Conservation (phyloP, 495 filamentous ascomycete genomes). For the Geopyxis carbonaria region DNA sequence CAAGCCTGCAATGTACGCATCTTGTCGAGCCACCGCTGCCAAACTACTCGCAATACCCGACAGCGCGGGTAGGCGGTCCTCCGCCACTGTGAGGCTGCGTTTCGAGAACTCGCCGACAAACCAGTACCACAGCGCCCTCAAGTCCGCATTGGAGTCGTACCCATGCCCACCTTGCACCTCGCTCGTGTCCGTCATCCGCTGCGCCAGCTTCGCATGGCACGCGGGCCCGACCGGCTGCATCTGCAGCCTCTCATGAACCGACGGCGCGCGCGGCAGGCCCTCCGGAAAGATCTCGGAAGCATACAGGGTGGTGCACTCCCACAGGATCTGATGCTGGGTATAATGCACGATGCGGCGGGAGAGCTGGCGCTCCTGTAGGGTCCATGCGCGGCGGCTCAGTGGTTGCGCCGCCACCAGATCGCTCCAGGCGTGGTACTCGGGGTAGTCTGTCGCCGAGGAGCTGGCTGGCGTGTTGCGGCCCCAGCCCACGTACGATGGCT, state of each 20-base stretch:
- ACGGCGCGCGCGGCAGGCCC: too few relatives aligned
- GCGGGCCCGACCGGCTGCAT: conserved; percentile 17
- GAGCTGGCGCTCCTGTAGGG: conserved; percentile 25
- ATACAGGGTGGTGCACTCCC: too few relatives aligned
- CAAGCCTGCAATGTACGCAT: conserved; percentile 5
- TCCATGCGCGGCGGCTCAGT: conserved; percentile 22
- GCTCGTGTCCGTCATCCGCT: neutral
- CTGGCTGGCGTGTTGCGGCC: neutral
- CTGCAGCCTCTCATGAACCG: too few relatives aligned
- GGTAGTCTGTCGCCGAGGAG: neutral
- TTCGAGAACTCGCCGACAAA: neutral
- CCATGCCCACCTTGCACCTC: too few relatives aligned
- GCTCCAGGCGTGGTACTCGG: too few relatives aligned
- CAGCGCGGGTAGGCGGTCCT: conserved; percentile 16
- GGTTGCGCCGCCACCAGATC: too few relatives aligned
- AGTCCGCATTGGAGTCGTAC: too few relatives aligned
- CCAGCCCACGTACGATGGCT: too few relatives aligned
- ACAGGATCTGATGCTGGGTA: conserved; percentile 18
- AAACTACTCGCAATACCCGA: conserved; percentile 18
- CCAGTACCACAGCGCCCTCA: neutral
- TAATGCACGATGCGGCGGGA: conserved; percentile 23
- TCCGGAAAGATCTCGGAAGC: too few relatives aligned
- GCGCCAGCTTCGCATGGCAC: conserved; percentile 9
- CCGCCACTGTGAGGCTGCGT: neutral
- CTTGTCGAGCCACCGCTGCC: conserved; percentile 4